Evolutionary conservation across 192 early-diverging fungal genomes (phyloP).

Genomic region (Entrophospora sp.): DNA sequence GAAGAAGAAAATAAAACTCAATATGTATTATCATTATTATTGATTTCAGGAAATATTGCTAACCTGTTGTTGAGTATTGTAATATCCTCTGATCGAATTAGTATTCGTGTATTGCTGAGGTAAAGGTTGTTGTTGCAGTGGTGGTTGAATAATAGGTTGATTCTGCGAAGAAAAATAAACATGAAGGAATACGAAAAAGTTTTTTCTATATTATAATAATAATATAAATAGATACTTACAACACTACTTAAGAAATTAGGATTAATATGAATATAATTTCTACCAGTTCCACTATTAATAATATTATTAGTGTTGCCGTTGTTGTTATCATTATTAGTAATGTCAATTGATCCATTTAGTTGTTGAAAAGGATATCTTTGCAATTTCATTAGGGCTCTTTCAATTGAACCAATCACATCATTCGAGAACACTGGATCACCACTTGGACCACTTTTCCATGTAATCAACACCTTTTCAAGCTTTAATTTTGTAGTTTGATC

Average conservation of each 20-base stretch:
- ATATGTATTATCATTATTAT: too few species aligned
- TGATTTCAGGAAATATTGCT: too few species aligned
- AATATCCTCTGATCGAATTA: too few species aligned
- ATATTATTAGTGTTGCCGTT: too few species aligned
- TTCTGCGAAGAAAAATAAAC: too few species aligned
- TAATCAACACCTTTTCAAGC: constrained; percentile 68
- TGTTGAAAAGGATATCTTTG: constrained; percentile 23
- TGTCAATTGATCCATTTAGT: constrained; percentile 25
- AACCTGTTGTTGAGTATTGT: too few species aligned
- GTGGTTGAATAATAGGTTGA: too few species aligned
- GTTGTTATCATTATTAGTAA: too few species aligned
- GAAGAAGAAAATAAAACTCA: too few species aligned
- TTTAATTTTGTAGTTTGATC: constrained; percentile 53
- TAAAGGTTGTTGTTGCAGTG: too few species aligned
- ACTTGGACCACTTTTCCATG: constrained; percentile 71
- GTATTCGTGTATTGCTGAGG: too few species aligned
- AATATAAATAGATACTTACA: not conserved
- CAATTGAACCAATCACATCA: constrained; percentile 42
- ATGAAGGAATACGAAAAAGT: not conserved
- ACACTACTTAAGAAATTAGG: constrained; percentile 47
- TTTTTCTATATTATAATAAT: not conserved
- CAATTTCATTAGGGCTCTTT: constrained; percentile 35
- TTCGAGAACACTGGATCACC: constrained; percentile 52
- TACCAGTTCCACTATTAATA: too few species aligned
- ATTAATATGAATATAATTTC: constrained; percentile 45